These are phyloP conservation scores for Candida patagonica DNA, from an alignment of 805 yeast genomes.

Conservation along the genomic window DNA sequence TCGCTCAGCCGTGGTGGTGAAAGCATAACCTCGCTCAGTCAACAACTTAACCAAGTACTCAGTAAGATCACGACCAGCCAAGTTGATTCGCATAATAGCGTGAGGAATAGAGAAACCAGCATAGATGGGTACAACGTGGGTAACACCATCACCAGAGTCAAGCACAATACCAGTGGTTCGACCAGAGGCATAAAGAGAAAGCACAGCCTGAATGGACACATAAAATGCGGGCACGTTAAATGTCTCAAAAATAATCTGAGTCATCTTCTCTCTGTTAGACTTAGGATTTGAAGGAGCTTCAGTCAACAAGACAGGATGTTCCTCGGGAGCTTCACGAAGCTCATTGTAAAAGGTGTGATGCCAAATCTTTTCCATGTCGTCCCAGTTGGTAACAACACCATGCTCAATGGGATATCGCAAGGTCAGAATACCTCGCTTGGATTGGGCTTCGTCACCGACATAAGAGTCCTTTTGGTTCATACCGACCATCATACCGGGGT, in stretches of 20 bases:
- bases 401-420: constrained; percentile 99
- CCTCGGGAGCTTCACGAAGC: constrained; percentile 99
- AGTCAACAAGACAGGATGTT: constrained; percentile 97
- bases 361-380: constrained; percentile 99
- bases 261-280: constrained; percentile 99
- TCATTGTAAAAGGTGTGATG: constrained; percentile 99
- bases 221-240: constrained; percentile 99
- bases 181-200: constrained; percentile 97
- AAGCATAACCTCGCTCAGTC: constrained; percentile 97
- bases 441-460: constrained; percentile 99
- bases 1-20: constrained; percentile 99
- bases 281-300: constrained; percentile 99
- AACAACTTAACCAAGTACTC: constrained; percentile 98
- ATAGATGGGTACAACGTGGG: constrained; percentile 99
- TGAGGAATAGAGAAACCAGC: constrained; percentile 99
- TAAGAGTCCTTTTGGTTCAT: constrained; percentile 99
- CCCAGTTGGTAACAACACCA: constrained; percentile 99
- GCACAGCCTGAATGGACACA: constrained; percentile 97
- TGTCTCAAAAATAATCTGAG: constrained; percentile 98
- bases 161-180: constrained; percentile 99
- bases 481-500: constrained; percentile 99
- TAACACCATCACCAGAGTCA: constrained; percentile 99
- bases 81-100: constrained; percentile 96
- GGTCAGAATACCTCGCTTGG: constrained; percentile 99
- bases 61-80: constrained; percentile 99